phyloP scores from a whole-genome alignment of 1,139 yeast genomes.

The Diutina ranongensis region DNA sequence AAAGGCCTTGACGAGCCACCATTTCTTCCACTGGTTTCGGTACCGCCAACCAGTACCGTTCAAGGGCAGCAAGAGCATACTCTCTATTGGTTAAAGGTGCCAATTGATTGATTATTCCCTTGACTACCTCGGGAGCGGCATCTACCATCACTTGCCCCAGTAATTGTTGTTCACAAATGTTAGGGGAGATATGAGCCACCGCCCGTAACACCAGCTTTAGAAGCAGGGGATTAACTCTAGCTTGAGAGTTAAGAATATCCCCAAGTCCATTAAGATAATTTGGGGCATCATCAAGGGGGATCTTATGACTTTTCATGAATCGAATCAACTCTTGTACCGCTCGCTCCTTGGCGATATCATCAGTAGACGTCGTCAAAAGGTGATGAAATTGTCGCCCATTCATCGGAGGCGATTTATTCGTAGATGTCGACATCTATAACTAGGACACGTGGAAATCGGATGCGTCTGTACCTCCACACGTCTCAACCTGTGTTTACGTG shows the following conservation, averaged over 20 bases:
- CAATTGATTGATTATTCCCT: background rate
- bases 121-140: background rate
- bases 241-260: background rate
- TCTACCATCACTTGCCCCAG: background rate
- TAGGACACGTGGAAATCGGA: too few relatives aligned
- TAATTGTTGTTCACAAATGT: background rate
- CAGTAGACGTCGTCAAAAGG: too few relatives aligned
- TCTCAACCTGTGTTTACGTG: too few relatives aligned
- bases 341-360: background rate
- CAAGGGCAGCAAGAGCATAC: background rate
- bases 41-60: conserved; percentile 1
- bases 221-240: background rate
- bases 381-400: too few relatives aligned
- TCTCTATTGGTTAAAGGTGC: background rate
- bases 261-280: background rate
- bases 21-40: background rate
- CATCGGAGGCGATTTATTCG: too few relatives aligned
- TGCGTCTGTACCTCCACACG: too few relatives aligned
- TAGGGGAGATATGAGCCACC: background rate
- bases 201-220: background rate
- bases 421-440: too few relatives aligned
- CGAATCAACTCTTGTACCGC: background rate
- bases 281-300: background rate
- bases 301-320: background rate
- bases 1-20: background rate